Evolutionary conservation across 2,329 filamentous ascomycete genomes (phyloP).

Genomic region (Colletotrichum eleusines): DNA sequence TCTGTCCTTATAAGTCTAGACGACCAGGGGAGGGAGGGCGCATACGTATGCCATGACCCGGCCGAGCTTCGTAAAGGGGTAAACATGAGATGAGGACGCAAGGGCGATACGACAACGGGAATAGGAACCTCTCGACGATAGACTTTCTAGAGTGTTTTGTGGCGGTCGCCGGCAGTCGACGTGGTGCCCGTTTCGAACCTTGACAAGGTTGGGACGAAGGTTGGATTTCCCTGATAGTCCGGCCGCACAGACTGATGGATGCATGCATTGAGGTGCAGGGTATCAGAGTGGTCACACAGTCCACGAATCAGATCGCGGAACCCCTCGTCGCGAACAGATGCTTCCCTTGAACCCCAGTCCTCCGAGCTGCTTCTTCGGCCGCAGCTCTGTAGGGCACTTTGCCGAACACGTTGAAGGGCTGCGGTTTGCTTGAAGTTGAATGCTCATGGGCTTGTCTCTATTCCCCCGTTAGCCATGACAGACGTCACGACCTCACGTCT

Average conservation of each 20-base stretch:
- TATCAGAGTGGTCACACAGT: slow-evolving; percentile 15
- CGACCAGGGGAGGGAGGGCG: neutral
- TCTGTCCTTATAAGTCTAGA: slow-evolving; percentile 30
- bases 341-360: neutral
- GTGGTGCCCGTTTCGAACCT: slow-evolving; percentile 39
- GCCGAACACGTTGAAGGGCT: slow-evolving; percentile 20
- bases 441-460: slow-evolving; percentile 14
- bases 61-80: neutral
- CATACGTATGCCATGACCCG: neutral
- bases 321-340: neutral
- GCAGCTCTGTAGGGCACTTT: slow-evolving; percentile 4
- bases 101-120: neutral
- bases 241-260: slow-evolving; percentile 32
- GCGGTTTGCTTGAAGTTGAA: neutral
- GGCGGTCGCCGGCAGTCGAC: slow-evolving; percentile 30
- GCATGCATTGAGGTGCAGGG: slow-evolving; percentile 37
- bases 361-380: slow-evolving; percentile 6
- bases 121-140: slow-evolving; percentile 36
- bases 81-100: slow-evolving; percentile 17
- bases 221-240: slow-evolving; percentile 36
- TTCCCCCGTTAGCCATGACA: neutral
- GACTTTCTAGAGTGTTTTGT: slow-evolving; percentile 41
- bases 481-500: slow-evolving; percentile 34
- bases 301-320: slow-evolving; percentile 14
- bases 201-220: slow-evolving; percentile 31